Conservation (phyloP, 78 protist species). For the Dictyostelium capitatum region DNA sequence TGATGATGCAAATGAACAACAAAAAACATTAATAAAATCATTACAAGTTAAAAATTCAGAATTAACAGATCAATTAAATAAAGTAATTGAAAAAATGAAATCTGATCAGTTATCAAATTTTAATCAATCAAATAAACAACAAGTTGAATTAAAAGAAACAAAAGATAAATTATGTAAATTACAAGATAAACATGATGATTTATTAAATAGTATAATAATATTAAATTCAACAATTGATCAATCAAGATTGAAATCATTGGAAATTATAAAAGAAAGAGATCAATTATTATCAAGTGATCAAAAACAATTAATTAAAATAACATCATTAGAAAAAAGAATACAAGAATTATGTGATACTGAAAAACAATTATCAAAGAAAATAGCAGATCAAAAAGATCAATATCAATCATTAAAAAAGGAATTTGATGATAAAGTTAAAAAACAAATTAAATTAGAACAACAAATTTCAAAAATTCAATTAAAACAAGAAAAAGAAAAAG, state of each 20-base stretch:
- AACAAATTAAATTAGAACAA: not conserved
- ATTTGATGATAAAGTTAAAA: slow-evolving; percentile 30
- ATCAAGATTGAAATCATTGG: slow-evolving; percentile 7
- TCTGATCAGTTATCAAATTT: slow-evolving; percentile 29
- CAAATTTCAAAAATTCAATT: not conserved
- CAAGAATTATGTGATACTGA: not conserved
- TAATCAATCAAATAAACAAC: not conserved
- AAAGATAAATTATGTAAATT: not conserved
- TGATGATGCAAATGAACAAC: not conserved
- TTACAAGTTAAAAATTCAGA: not conserved
- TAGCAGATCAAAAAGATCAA: slow-evolving; percentile 23
- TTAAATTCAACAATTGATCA: not conserved
- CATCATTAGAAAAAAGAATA: slow-evolving; percentile 21
- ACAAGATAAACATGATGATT: slow-evolving; percentile 1
- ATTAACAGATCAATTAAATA: slow-evolving; percentile 16
- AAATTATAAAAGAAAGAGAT: slow-evolving; percentile 52
- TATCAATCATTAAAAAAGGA: not conserved
- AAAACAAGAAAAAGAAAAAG: slow-evolving; percentile 16
- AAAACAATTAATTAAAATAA: not conserved
- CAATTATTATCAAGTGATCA: not conserved
- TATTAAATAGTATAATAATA: not conserved
- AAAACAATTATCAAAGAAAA: slow-evolving; percentile 3
- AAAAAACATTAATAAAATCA: not conserved
- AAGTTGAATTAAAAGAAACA: not conserved
- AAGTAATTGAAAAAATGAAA: slow-evolving; percentile 21